Conservation (phyloP, 2,329 filamentous ascomycete genomes). For the Cladosporium sp. region DNA sequence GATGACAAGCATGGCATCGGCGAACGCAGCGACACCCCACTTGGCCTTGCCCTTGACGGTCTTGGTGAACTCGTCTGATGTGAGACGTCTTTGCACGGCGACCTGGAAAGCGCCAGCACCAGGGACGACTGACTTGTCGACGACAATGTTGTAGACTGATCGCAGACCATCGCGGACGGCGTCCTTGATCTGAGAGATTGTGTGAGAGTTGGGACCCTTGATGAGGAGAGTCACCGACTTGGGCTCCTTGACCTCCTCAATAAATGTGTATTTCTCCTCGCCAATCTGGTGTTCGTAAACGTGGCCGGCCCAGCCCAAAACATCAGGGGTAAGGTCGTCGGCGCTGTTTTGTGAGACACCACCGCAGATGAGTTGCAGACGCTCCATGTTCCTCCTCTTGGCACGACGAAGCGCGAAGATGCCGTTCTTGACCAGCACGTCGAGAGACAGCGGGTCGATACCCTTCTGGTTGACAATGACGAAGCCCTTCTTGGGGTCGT, state of each 20-base stretch:
- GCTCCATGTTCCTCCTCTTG: conserved; percentile 99
- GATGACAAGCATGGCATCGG: conserved; percentile 90
- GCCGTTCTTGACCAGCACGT: conserved; percentile 96
- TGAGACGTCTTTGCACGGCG: conserved; percentile 82
- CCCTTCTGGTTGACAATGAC: conserved; percentile 99
- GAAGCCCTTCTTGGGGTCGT: conserved; percentile 90
- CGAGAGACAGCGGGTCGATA: conserved; percentile 92
- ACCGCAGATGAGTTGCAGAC: conserved; percentile 90
- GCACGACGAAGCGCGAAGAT: conserved; percentile 92
- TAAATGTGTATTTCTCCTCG: conserved; percentile 98
- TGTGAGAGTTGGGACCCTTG: conserved; percentile 96
- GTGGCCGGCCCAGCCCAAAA: conserved; percentile 91
- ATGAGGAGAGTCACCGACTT: conserved; percentile 98
- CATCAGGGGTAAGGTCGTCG: conserved; percentile 82
- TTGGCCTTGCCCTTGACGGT: conserved; percentile 97
- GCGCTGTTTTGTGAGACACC: conserved; percentile 93
- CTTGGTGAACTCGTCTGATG: conserved; percentile 82
- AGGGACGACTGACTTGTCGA: conserved; percentile 93
- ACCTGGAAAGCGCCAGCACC: conserved; percentile 96
- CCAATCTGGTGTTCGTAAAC: conserved; percentile 97
- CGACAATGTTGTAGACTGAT: conserved; percentile 99
- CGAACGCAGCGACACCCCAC: conserved; percentile 91
- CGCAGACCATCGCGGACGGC: conserved; percentile 92
- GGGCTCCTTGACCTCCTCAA: conserved; percentile 97
- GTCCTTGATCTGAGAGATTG: conserved; percentile 94